Conservation (phyloP, 306 rosid species). For the Sesbania bispinosa region DNA sequence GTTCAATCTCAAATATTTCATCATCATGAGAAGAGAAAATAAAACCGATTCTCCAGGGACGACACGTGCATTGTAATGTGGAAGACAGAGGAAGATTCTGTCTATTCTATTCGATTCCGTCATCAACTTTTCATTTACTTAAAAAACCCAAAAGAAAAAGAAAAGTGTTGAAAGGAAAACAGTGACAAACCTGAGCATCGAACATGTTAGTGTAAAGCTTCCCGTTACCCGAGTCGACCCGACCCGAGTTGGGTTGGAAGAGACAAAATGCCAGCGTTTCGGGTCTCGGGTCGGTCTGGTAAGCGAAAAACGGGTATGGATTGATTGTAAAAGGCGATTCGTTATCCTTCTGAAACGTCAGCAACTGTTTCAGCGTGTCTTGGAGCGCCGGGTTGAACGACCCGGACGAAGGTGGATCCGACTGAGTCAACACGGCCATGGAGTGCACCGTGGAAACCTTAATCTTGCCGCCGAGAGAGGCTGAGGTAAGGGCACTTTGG, state of each 20-base stretch:
- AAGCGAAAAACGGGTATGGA: slow-evolving; percentile 87
- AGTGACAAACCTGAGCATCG: slow-evolving; percentile 73
- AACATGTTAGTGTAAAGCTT: slow-evolving; percentile 88
- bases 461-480: slow-evolving; percentile 56
- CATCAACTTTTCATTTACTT: neutral
- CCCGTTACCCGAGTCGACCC: slow-evolving; percentile 70
- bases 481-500: slow-evolving; percentile 59
- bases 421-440: slow-evolving; percentile 67
- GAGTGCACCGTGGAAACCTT: slow-evolving; percentile 81
- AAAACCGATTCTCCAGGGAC: too few relatives aligned
- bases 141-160: neutral
- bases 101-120: neutral
- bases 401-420: slow-evolving; percentile 89
- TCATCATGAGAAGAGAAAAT: too few relatives aligned
- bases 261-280: slow-evolving; percentile 83
- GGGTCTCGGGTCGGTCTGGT: slow-evolving; percentile 72
- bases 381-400: slow-evolving; percentile 45
- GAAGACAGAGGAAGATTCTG: too few relatives aligned
- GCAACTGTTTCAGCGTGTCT: slow-evolving; percentile 37
- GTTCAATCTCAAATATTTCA: neutral
- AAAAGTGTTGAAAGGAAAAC: neutral
- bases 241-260: slow-evolving; percentile 82
- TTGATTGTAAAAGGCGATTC: slow-evolving; percentile 66
- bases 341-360: slow-evolving; percentile 57
- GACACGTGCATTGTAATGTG: too few relatives aligned